phyloP scores from a whole-genome alignment of 2,329 filamentous ascomycete genomes.

The Catunica adiposa region DNA sequence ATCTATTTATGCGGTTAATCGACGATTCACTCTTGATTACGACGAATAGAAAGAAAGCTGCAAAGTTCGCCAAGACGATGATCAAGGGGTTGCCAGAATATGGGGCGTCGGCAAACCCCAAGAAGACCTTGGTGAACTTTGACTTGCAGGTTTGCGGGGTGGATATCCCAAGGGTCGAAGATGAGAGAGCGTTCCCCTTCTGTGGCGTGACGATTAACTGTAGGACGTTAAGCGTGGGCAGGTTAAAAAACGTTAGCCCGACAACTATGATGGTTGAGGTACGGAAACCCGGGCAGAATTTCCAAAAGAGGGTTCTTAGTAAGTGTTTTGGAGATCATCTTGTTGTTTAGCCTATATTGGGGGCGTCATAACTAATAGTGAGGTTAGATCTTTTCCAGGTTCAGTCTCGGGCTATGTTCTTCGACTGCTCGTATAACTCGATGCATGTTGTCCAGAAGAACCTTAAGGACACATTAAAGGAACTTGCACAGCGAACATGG shows the following conservation, averaged over 20 bases:
- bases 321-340: conserved; percentile 21
- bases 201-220: conserved; percentile 70
- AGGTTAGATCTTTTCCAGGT: conserved; percentile 53
- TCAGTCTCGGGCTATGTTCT: conserved; percentile 70
- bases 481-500: conserved; percentile 63
- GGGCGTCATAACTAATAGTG: too few relatives aligned
- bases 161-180: conserved; percentile 29
- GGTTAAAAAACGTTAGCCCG: conserved; percentile 19
- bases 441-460: conserved; percentile 53
- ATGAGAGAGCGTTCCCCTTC: conserved; percentile 54
- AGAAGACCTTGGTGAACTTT: conserved; percentile 79
- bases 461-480: conserved; percentile 55
- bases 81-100: conserved; percentile 62
- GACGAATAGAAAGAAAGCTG: conserved; percentile 47
- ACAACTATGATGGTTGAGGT: conserved; percentile 68
- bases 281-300: conserved; percentile 56
- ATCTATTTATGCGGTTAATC: conserved; percentile 7
- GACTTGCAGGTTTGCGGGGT: conserved; percentile 39
- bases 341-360: too few relatives aligned
- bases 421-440: conserved; percentile 65
- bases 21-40: conserved; percentile 91
- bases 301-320: conserved; percentile 65
- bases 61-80: conserved; percentile 63
- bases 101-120: conserved; percentile 58
- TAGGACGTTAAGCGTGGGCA: conserved; percentile 54